These are phyloP conservation scores for Coemansia sp. DNA, from an alignment of 192 early-diverging fungal genomes.

Conservation along the genomic window DNA sequence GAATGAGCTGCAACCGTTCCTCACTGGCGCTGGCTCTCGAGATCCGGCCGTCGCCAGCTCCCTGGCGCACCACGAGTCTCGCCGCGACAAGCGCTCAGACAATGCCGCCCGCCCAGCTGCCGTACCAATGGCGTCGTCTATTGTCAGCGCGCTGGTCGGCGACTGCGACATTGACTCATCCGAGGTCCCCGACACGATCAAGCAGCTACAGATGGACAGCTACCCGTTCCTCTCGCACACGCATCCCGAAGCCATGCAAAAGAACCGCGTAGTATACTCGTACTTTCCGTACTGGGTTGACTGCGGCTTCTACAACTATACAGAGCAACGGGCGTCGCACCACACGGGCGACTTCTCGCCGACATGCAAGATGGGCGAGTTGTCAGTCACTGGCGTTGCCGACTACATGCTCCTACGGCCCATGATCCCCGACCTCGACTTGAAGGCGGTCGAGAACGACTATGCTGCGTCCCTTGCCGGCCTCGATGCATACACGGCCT, in stretches of 20 bases:
- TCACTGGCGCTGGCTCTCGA: slow-evolving; percentile 1
- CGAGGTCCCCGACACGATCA: slow-evolving; percentile 19
- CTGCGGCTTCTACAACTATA: slow-evolving; percentile 73
- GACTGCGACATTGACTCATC: slow-evolving; percentile 8
- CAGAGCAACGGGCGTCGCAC: slow-evolving; percentile 11
- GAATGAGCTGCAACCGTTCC: slow-evolving; percentile 13
- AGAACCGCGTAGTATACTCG: slow-evolving; percentile 35
- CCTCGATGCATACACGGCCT: slow-evolving; percentile 2
- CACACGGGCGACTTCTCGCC: slow-evolving; percentile 17
- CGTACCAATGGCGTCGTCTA: neutral
- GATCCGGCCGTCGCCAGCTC: neutral
- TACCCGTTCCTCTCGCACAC: slow-evolving; percentile 17
- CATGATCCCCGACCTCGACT: slow-evolving; percentile 16
- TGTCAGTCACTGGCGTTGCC: slow-evolving; percentile 22
- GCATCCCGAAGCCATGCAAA: neutral
- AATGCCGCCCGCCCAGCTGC: too few species aligned
- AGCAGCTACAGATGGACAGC: slow-evolving; percentile 10
- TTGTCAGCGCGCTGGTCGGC: slow-evolving; percentile 6
- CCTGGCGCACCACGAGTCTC: too few species aligned
- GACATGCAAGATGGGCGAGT: slow-evolving; percentile 32
- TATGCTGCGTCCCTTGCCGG: slow-evolving; percentile 3
- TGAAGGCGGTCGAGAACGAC: slow-evolving; percentile 9
- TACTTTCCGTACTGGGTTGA: slow-evolving; percentile 90
- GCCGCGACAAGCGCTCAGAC: too few species aligned
- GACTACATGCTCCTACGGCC: slow-evolving; percentile 26